Evolutionary conservation across 192 early-diverging fungal species (phyloP).

Genomic region (Allomyces arbusculus): DNA sequence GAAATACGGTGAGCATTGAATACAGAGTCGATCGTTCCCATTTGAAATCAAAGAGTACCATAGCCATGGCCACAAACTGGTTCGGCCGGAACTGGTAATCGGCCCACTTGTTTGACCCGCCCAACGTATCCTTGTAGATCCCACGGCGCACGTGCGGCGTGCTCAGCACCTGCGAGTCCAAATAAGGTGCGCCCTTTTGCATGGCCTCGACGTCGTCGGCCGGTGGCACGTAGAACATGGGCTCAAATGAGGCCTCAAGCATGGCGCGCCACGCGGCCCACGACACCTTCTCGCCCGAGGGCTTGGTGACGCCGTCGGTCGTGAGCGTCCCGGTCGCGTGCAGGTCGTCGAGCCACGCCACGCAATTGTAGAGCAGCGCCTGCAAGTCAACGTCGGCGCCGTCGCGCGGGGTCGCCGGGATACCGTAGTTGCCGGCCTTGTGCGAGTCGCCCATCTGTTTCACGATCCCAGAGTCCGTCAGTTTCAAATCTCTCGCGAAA

Average conservation of each 20-base stretch:
- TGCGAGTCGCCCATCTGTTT: slow-evolving; percentile 64
- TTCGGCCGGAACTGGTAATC: slow-evolving; percentile 93
- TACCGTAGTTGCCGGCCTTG: slow-evolving; percentile 78
- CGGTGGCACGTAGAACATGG: slow-evolving; percentile 71
- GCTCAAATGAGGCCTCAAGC: slow-evolving; percentile 66
- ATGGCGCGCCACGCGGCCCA: slow-evolving; percentile 61
- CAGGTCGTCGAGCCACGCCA: slow-evolving; percentile 60
- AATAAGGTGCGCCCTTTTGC: background rate
- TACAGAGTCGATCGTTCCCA: too few relatives aligned
- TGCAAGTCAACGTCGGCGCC: slow-evolving; percentile 81
- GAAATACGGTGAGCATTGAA: too few relatives aligned
- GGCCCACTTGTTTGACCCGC: slow-evolving; percentile 43
- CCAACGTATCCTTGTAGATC: slow-evolving; percentile 82
- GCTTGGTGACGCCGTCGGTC: slow-evolving; percentile 20
- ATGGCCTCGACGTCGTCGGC: slow-evolving; percentile 14
- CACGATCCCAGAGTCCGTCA: background rate
- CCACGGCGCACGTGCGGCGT: slow-evolving; percentile 65
- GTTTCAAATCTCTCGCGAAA: too few relatives aligned
- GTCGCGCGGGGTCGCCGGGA: slow-evolving; percentile 83
- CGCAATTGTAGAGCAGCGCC: slow-evolving; percentile 62
- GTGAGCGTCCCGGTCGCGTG: slow-evolving; percentile 16
- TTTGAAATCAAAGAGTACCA: too few relatives aligned
- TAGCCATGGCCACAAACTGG: slow-evolving; percentile 71
- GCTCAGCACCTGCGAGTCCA: slow-evolving; percentile 14
- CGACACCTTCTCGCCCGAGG: slow-evolving; percentile 20